Base-by-base conservation (phyloP, 176 grass and related monocot genomes). In the Guadua angustifolia region DNA sequence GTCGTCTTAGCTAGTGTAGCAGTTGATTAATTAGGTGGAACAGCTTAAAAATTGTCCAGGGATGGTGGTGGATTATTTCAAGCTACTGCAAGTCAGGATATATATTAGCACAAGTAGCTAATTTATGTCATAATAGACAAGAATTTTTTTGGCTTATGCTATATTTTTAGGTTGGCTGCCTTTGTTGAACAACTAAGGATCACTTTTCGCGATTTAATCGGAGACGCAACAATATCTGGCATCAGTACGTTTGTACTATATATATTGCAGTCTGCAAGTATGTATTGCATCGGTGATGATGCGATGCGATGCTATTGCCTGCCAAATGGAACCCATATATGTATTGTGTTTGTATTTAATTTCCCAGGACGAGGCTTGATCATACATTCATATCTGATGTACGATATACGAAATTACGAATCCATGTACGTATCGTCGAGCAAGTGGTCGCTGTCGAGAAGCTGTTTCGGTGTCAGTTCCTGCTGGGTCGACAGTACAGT, bases 11-110 rank as follows among this genome's bases (percentile, higher is more conserved):
- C 56, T 49, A 67, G 79, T 83, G 88, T 79, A 79, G 84, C 84
- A 83, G 88, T 83, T 90, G 84, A 62, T 51, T 29, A 4, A 73
- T 78, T 86, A 86, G 66, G 83, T 86, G 24, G 72, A 73, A 29
- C 3, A 6, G 38, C n/a, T 45, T n/a, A 45, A 58, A 59, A 26
- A 61, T 51, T 9, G 74, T 9, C 8, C 19, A 25, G 15, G 33
- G 77, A 62, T 62, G 51, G 63, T 33, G 5, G 45, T 63, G 61
- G 77, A 59, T 80, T 79, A 75, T 77, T 63, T 62, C 77, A 81
- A 22, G 5, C 70, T 70, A 2, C 24, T 59, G 0, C 39, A 40
- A 7, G 10, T 12, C 2, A 5, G 15, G 21, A n/a, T 61, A 39
- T n/a, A 26, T 24, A 36, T 36, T 18, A n/a, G 35, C 25, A 21